These are phyloP conservation scores for Leptographium lundbergii DNA, from an alignment of 2,329 filamentous ascomycete species.

Conservation along the genomic window DNA sequence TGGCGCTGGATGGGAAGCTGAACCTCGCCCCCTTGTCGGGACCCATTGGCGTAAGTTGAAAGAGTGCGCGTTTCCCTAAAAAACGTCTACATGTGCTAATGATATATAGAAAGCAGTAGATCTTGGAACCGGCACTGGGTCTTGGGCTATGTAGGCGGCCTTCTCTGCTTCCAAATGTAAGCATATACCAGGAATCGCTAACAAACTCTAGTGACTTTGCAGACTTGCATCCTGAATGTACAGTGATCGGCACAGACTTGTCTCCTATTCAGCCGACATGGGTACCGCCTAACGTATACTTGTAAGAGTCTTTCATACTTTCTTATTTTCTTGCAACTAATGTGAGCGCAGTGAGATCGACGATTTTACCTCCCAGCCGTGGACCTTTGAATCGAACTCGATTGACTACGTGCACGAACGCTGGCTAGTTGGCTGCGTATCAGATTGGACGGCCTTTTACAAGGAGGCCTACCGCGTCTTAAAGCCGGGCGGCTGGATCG, in stretches of 20 bases:
- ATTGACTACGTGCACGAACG: constrained; percentile 48
- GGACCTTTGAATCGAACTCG: constrained; percentile 29
- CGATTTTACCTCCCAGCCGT: constrained; percentile 40
- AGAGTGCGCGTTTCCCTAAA: neutral
- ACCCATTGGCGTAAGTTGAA: neutral
- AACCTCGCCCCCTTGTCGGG: neutral
- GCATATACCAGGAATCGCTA: neutral
- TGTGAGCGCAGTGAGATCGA: constrained; percentile 32
- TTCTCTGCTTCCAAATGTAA: too few species aligned
- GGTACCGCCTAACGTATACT: neutral
- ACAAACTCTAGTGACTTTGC: neutral
- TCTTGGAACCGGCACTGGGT: neutral
- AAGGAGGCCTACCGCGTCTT: constrained; percentile 33
- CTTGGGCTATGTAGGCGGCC: neutral
- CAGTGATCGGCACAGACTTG: neutral
- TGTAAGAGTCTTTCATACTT: neutral
- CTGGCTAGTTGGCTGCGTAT: constrained; percentile 37
- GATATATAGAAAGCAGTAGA: neutral
- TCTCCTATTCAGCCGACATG: neutral
- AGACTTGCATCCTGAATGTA: neutral
- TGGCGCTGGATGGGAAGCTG: neutral
- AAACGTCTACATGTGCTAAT: neutral
- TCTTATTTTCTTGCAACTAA: neutral
- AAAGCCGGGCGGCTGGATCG: constrained; percentile 35
- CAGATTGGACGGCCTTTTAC: constrained; percentile 37